Percentiles rank a stretch among this genome's conserved stretches.
Conservation (phyloP, 1,284 basidiomycete species). For the Cutaneotrichosporon sp. region DNA sequence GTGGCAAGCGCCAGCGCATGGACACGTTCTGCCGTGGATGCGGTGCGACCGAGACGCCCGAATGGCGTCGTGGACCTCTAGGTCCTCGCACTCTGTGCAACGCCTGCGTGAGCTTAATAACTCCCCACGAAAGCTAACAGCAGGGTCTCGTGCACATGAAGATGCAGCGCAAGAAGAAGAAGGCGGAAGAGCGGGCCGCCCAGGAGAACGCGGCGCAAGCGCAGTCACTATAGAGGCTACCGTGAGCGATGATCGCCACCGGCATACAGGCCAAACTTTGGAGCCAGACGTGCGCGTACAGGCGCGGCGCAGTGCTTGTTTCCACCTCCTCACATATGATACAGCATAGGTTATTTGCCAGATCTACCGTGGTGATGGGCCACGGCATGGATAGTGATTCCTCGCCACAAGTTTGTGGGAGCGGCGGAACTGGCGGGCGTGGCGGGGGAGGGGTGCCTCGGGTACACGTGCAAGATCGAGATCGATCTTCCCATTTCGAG, state of each 20-base stretch:
- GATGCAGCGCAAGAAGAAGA: conserved; percentile 46
- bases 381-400: not conserved
- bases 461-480: not conserved
- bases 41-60: conserved; percentile 53
- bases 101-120: conserved; percentile 52
- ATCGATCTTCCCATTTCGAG: not conserved
- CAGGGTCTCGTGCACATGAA: conserved; percentile 52
- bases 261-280: not conserved
- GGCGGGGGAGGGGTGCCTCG: not conserved
- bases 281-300: not conserved
- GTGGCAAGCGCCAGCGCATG: conserved; percentile 17
- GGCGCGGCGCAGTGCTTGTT: not conserved
- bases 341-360: not conserved
- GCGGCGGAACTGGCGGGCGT: not conserved
- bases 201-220: conserved; percentile 14
- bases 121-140: not conserved
- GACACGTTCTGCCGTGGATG: conserved; percentile 46
- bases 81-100: conserved; percentile 54
- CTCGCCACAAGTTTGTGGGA: not conserved
- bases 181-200: conserved; percentile 43
- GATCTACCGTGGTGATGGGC: not conserved
- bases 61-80: conserved; percentile 53
- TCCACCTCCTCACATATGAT: not conserved
- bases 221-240: not conserved
- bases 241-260: not conserved